Base-by-base conservation (phyloP, 192 early-diverging fungal genomes). In the Linnemannia elongata region DNA sequence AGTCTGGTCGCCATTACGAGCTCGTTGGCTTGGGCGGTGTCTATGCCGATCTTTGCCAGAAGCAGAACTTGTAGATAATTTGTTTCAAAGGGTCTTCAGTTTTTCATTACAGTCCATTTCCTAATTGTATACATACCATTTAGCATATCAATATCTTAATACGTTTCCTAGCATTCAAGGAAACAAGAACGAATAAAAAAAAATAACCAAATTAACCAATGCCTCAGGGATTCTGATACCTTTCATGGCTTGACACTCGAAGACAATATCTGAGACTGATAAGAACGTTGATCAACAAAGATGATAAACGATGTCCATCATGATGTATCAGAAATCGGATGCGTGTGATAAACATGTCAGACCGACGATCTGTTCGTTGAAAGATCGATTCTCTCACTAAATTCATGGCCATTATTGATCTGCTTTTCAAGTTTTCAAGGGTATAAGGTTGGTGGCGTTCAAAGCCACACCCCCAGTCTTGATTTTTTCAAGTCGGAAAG, bases 1-100 rank as follows among this genome's bases (percentile, higher is more conserved):
- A 98, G 89, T 78, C 89, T 44, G 98, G 98, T 27, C 93, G 88
- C 36, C 97, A 97, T 87, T 90, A 94, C 47, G 92, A 97, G 83
- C 89, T 99, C 63, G 74, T 97, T 47, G 79, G 84, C 8, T 90
- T 88, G 22, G 82, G 88, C 44, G 95, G 95, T 45, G 88, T 94
- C 38, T 96, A 96, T 88, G 89, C 92, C 20, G 82, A 88, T 12
- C 95, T 98, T 93, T 98, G 96, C 95, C 39, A 72, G 39, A 92
- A 92, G 27, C 95, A 96, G 69, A 85, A 85, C 42, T 69, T 85
- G 77, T 85, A 79, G 60, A 70, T 36, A 52, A 3, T 49, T 27
- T 30, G 10, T 27, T 9, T 8, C 60, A 63, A 24, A 17, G 63
- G 63, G 24, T 33, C 33, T 73, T 30, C n/a, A n/a, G 42, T 60